A percentile compares a stretch with the other conserved stretches of the same genome.
These are phyloP conservation scores for Neurospora pannonica DNA, from an alignment of 495 filamentous ascomycete species.

Conservation along the genomic window DNA sequence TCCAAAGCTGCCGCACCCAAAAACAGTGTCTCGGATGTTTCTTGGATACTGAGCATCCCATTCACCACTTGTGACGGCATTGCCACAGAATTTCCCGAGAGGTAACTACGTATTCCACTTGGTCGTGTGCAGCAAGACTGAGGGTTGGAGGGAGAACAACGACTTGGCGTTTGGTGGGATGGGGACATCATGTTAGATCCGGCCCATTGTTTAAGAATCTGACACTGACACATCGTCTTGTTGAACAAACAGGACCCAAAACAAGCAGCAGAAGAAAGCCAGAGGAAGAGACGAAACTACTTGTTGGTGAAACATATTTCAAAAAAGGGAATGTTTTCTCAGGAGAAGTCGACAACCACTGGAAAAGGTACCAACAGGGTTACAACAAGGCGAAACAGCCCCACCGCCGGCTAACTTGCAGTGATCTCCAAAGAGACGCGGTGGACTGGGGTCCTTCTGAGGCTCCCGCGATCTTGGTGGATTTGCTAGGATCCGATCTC, in stretches of 20 bases:
- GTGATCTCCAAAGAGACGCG: constrained; percentile 10
- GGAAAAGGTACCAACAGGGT: not conserved
- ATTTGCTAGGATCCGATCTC: not conserved
- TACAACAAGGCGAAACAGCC: not conserved
- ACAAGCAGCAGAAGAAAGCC: not conserved
- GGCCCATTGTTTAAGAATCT: not conserved
- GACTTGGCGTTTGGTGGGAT: not conserved
- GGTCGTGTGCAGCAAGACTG: not conserved
- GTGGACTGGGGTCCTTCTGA: constrained; percentile 1
- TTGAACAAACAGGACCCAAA: not conserved
- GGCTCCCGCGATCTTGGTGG: not conserved
- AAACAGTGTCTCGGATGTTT: constrained; percentile 40
- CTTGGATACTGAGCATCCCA: constrained; percentile 26
- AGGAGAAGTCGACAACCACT: not conserved
- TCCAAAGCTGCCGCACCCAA: constrained; percentile 32
- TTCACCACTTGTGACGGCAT: constrained; percentile 16
- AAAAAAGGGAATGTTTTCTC: not conserved
- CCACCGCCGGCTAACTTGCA: not conserved
- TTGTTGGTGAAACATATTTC: not conserved
- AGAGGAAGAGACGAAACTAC: not conserved
- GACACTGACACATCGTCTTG: not conserved
- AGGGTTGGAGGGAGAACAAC: not conserved
- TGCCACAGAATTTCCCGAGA: constrained; percentile 29
- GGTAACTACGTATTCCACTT: constrained; percentile 4
- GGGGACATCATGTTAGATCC: not conserved